Conservation (phyloP, 306 rosid genomes). For the Spatholobus suberectus region DNA sequence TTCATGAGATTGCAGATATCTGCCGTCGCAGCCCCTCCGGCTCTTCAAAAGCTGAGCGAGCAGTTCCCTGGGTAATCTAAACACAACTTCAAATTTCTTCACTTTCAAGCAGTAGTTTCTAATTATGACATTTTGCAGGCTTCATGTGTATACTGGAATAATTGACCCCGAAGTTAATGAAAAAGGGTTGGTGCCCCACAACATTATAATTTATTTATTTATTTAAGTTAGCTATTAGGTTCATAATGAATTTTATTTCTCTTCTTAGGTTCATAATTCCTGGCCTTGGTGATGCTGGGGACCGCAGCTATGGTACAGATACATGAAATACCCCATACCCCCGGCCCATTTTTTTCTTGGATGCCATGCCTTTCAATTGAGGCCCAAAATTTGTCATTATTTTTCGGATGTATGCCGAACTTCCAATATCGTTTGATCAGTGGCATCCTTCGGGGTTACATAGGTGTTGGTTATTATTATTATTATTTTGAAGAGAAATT, state of each 20-base stretch:
- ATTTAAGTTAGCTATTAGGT: too few relatives aligned
- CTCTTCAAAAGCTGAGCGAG: constrained; percentile 92
- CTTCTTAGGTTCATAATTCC: constrained; percentile 84
- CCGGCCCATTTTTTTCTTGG: not conserved
- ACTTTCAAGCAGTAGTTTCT: constrained; percentile 33
- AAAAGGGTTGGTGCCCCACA: constrained; percentile 68
- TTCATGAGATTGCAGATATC: constrained; percentile 68
- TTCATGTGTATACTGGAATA: constrained; percentile 86
- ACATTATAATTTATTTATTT: not conserved
- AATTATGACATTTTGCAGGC: constrained; percentile 54
- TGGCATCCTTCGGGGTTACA: not conserved
- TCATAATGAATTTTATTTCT: not conserved
- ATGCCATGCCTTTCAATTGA: constrained; percentile 42
- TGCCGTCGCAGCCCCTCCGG: constrained; percentile 92
- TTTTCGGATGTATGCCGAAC: not conserved
- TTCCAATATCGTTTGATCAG: not conserved
- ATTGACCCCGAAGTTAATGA: constrained; percentile 88
- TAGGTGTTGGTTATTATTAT: not conserved
- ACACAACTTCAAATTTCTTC: constrained; percentile 13
- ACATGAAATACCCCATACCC: constrained; percentile 46
- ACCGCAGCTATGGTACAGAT: constrained; percentile 87
- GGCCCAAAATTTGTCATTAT: not conserved
- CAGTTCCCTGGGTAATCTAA: constrained; percentile 87
- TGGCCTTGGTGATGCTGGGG: constrained; percentile 99
- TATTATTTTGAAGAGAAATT: too few relatives aligned